Conservation (phyloP, 805 yeast species). For the Monosporozyma unispora region DNA sequence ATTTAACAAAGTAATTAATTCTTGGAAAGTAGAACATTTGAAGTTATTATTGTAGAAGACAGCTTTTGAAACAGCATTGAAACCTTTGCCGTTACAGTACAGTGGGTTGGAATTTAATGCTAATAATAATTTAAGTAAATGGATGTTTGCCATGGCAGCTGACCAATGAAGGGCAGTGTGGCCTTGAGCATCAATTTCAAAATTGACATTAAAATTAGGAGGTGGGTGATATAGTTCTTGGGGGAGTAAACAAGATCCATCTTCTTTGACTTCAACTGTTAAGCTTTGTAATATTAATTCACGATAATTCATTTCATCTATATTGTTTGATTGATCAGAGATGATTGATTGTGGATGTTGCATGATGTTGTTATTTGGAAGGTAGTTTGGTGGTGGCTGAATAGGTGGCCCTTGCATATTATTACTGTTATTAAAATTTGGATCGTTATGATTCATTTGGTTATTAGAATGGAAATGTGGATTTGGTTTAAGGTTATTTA, state of each 20-base stretch:
- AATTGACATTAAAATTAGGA: slow-evolving; percentile 51
- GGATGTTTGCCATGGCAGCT: slow-evolving; percentile 61
- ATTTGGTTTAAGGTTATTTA: background rate
- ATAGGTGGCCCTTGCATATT: background rate
- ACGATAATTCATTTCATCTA: slow-evolving; percentile 8
- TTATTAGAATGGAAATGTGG: background rate
- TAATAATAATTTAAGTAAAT: slow-evolving; percentile 46
- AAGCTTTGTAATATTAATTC: slow-evolving; percentile 22
- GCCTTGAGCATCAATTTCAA: slow-evolving; percentile 69
- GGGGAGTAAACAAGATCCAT: slow-evolving; percentile 23
- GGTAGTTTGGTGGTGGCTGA: background rate
- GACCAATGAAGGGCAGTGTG: slow-evolving; percentile 85
- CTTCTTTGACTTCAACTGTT: slow-evolving; percentile 27
- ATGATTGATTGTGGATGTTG: background rate
- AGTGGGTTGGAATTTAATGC: slow-evolving; percentile 56
- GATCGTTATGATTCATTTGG: background rate
- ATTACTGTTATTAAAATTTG: background rate
- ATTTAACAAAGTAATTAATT: slow-evolving; percentile 50
- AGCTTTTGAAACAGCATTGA: slow-evolving; percentile 61
- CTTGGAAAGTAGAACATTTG: slow-evolving; percentile 52
- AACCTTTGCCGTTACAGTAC: slow-evolving; percentile 45
- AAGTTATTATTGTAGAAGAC: slow-evolving; percentile 65
- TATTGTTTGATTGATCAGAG: slow-evolving; percentile 15
- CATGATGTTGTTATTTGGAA: background rate
- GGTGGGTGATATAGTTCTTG: slow-evolving; percentile 48